phyloP scores from a whole-genome alignment of 1,284 basidiomycete species.

The Lentinula novae-zelandiae region DNA sequence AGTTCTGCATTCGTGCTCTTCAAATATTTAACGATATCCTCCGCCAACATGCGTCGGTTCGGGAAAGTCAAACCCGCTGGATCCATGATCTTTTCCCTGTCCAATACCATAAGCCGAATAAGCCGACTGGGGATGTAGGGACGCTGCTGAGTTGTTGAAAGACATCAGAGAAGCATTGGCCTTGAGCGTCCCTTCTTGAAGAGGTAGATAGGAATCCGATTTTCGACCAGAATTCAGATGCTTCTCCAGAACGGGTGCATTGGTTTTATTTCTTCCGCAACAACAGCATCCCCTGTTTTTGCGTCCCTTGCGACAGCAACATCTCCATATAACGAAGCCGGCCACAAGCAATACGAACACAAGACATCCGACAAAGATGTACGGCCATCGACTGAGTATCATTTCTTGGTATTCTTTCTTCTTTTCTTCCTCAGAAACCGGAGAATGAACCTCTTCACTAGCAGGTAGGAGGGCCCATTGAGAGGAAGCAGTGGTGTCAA shows the following conservation, averaged over 20 bases:
- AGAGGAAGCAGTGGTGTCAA: conserved; percentile 41
- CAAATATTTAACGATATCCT: background rate
- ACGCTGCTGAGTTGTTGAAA: conserved; percentile 3
- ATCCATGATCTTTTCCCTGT: background rate
- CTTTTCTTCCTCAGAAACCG: conserved; percentile 62
- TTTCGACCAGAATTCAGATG: background rate
- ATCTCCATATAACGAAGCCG: conserved; percentile 57
- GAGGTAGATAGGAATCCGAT: conserved; percentile 1
- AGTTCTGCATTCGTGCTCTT: no score
- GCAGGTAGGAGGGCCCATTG: conserved; percentile 58
- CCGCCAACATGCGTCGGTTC: background rate
- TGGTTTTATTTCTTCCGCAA: background rate
- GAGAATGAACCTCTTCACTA: conserved; percentile 58
- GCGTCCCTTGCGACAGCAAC: conserved; percentile 48
- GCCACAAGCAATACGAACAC: conserved; percentile 44
- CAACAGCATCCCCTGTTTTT: conserved; percentile 11
- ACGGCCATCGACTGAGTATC: conserved; percentile 71
- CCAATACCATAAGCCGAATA: background rate
- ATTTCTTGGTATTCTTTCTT: conserved; percentile 66
- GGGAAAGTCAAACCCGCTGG: background rate
- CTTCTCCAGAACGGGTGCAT: background rate
- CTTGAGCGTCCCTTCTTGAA: background rate
- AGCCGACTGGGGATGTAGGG: background rate
- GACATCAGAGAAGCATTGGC: background rate
- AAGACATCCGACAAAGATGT: conserved; percentile 66